A percentile compares a stretch with the other conserved stretches of the same genome.
phyloP scores from a whole-genome alignment of 345 rosid genomes.

The Eucalyptus erythrocorys region DNA sequence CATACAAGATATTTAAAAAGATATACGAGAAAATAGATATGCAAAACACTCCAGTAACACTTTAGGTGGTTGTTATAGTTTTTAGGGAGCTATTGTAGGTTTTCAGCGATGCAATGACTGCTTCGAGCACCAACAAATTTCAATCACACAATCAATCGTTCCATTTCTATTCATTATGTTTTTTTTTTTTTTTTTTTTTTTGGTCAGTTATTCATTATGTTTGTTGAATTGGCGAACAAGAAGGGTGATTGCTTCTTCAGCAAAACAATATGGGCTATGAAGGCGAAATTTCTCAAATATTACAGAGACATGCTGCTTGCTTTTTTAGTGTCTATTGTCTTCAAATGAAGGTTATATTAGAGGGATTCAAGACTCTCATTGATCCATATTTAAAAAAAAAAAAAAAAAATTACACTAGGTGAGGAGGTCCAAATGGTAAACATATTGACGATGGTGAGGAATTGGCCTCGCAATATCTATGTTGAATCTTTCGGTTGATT shows the following conservation, averaged over 20 bases:
- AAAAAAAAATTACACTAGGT: background rate
- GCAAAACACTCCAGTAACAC: background rate
- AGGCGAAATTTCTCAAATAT: background rate
- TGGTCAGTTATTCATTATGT: background rate
- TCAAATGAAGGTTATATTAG: background rate
- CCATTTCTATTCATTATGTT: background rate
- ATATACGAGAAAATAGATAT: background rate
- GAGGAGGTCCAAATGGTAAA: background rate
- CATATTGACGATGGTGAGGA: background rate
- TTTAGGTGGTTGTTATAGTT: background rate
- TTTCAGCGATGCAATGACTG: background rate
- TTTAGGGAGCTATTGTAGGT: background rate
- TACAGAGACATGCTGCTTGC: rapidly evolving
- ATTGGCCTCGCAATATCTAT: background rate
- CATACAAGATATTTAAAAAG: background rate
- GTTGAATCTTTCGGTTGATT: background rate
- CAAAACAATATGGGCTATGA: too few species aligned
- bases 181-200: too few species aligned
- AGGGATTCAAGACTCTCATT: background rate
- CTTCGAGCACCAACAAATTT: background rate
- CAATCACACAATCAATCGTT: background rate
- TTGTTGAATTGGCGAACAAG: background rate
- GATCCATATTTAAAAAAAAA: background rate
- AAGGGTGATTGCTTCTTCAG: rapidly evolving
- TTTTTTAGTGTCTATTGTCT: background rate